Evolutionary conservation across 1,284 basidiomycete species (phyloP).

Genomic region (Coniferiporia weirii): DNA sequence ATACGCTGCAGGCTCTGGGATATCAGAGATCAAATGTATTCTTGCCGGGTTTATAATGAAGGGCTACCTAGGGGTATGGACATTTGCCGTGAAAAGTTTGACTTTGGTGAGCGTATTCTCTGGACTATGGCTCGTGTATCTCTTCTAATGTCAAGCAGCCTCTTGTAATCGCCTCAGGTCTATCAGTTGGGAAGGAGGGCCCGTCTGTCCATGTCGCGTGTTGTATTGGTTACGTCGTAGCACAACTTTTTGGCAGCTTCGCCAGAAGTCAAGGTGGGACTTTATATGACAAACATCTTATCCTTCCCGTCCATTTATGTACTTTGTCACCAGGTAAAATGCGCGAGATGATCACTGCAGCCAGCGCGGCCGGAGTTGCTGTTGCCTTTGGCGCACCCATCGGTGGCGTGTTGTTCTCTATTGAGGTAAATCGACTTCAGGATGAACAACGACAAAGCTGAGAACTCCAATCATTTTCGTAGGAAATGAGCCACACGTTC

Average conservation of each 20-base stretch:
- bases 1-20: conserved; percentile 96
- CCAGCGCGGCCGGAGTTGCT: conserved; percentile 91
- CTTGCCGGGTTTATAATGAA: conserved; percentile 96
- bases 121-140: neutral
- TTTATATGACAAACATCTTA: neutral
- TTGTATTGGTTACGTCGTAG: conserved; percentile 87
- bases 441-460: neutral
- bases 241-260: conserved; percentile 77
- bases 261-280: conserved; percentile 79
- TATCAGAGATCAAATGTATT: conserved; percentile 99
- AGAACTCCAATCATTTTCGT: neutral
- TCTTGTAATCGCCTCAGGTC: conserved; percentile 93
- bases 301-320: conserved; percentile 11
- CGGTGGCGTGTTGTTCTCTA: conserved; percentile 92
- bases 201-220: conserved; percentile 98
- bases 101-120: conserved; percentile 64
- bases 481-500: conserved; percentile 98
- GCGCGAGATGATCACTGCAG: conserved; percentile 92
- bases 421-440: conserved; percentile 47
- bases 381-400: conserved; percentile 91
- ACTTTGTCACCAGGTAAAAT: conserved; percentile 67
- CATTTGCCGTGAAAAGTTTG: conserved; percentile 87
- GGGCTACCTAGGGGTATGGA: conserved; percentile 87
- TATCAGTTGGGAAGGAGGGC: conserved; percentile 98
- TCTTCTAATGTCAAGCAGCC: conserved; percentile 52